Evolutionary conservation across 1,139 yeast genomes (phyloP).

Genomic region (Torulaspora pretoriensis): DNA sequence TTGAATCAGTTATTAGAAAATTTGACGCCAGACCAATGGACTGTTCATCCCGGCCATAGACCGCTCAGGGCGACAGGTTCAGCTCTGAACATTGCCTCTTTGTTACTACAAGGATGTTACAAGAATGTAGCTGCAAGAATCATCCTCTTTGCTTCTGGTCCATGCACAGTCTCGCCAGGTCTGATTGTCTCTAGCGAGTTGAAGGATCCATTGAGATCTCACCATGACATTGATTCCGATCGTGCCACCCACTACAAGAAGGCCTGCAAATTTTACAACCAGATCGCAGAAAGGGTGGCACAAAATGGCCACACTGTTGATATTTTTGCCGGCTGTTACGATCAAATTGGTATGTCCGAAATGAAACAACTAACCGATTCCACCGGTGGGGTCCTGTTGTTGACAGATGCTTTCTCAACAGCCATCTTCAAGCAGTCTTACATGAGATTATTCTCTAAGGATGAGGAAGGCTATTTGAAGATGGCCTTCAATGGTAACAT

Average conservation of each 20-base stretch:
- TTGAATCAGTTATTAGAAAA: slow-evolving; percentile 77
- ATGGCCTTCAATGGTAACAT: slow-evolving; percentile 87
- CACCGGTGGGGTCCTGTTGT: slow-evolving; percentile 90
- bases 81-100: slow-evolving; percentile 80
- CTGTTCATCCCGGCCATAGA: slow-evolving; percentile 81
- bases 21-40: slow-evolving; percentile 85
- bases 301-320: slow-evolving; percentile 85
- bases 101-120: slow-evolving; percentile 79
- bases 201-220: slow-evolving; percentile 95
- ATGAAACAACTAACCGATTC: slow-evolving; percentile 85
- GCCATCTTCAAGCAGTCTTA: slow-evolving; percentile 94
- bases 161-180: slow-evolving; percentile 94
- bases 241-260: slow-evolving; percentile 88
- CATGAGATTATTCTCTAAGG: slow-evolving; percentile 80
- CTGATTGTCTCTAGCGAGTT: slow-evolving; percentile 86
- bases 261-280: slow-evolving; percentile 82
- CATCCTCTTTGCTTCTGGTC: slow-evolving; percentile 90
- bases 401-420: slow-evolving; percentile 94
- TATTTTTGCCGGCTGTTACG: slow-evolving; percentile 95
- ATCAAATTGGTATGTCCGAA: slow-evolving; percentile 95
- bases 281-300: slow-evolving; percentile 67
- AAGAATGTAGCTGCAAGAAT: slow-evolving; percentile 88
- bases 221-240: slow-evolving; percentile 88
- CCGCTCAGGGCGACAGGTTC: slow-evolving; percentile 92
- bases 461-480: slow-evolving; percentile 73